Conservation (phyloP, 2,329 filamentous ascomycete genomes). For the Phyllosticta citrichinensis region DNA sequence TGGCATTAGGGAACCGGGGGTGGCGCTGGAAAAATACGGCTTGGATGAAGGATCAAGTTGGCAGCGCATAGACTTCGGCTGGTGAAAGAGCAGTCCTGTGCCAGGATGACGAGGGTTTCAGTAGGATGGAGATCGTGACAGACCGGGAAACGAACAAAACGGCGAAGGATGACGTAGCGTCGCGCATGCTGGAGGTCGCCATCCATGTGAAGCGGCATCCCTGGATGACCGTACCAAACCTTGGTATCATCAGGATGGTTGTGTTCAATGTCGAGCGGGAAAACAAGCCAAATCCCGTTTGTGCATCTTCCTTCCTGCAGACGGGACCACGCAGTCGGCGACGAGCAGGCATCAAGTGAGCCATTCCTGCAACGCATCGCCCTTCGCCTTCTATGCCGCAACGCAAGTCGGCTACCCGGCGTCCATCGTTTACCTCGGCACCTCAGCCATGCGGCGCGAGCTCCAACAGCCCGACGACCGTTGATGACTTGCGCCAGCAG, state of each 20-base stretch:
- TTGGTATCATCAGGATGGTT: background rate
- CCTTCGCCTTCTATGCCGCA: background rate
- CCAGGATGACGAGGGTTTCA: background rate
- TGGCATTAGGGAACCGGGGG: background rate
- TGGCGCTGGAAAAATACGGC: background rate
- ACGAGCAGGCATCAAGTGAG: background rate
- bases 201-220: background rate
- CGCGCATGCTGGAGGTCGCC: background rate
- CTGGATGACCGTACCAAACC: background rate
- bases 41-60: background rate
- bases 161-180: background rate
- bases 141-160: background rate
- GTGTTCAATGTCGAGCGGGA: background rate
- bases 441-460: background rate
- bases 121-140: background rate
- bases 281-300: background rate
- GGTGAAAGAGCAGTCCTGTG: background rate
- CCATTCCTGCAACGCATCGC: background rate
- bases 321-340: background rate
- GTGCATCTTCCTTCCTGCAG: background rate
- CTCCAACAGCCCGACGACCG: background rate
- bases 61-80: background rate
- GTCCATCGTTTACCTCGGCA: slow-evolving; percentile 8
- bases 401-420: background rate
- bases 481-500: background rate